A percentile compares a stretch with the other conserved stretches of the same genome.
phyloP scores from a whole-genome alignment of 192 early-diverging fungal species.

The Rhizophagus prolifer region DNA sequence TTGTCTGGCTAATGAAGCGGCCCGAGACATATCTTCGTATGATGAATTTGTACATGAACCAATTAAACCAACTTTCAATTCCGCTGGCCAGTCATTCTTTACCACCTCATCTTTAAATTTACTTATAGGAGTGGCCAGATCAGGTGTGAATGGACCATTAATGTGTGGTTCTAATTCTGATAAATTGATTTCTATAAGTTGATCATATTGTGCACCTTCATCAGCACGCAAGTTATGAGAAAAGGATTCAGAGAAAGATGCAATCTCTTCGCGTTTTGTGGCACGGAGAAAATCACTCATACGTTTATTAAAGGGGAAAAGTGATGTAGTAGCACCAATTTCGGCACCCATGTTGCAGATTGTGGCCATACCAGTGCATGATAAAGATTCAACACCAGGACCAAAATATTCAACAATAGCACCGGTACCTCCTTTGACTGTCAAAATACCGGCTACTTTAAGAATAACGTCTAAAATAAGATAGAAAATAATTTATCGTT shows the following conservation, averaged over 20 bases:
- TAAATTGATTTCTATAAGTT: slow-evolving; percentile 93
- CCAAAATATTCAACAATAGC: slow-evolving; percentile 98
- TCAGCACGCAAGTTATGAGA: slow-evolving; percentile 89
- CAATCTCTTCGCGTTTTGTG: slow-evolving; percentile 79
- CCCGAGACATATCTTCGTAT: slow-evolving; percentile 95
- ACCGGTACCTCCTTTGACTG: slow-evolving; percentile 96
- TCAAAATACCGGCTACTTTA: slow-evolving; percentile 90
- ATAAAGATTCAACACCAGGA: slow-evolving; percentile 88
- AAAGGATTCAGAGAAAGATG: slow-evolving; percentile 76
- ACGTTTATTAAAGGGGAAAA: slow-evolving; percentile 92
- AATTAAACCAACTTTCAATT: slow-evolving; percentile 89
- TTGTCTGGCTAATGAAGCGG: slow-evolving; percentile 86
- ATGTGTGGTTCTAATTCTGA: slow-evolving; percentile 92
- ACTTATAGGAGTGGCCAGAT: slow-evolving; percentile 88
- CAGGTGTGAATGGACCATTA: slow-evolving; percentile 96
- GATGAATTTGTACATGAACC: slow-evolving; percentile 99
- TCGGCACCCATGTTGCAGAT: slow-evolving; percentile 99
- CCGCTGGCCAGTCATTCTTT: slow-evolving; percentile 85
- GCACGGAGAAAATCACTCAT: slow-evolving; percentile 91
- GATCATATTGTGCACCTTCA: slow-evolving; percentile 84
- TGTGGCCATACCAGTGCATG: slow-evolving; percentile 98
- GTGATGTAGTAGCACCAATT: slow-evolving; percentile 95
- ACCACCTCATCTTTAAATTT: slow-evolving; percentile 89
- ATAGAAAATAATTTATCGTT: not conserved
- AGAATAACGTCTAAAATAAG: slow-evolving; percentile 77